A percentile compares a stretch with the other conserved stretches of the same genome.
Conservation (phyloP, 306 rosid genomes). For the Vigna mungo region DNA sequence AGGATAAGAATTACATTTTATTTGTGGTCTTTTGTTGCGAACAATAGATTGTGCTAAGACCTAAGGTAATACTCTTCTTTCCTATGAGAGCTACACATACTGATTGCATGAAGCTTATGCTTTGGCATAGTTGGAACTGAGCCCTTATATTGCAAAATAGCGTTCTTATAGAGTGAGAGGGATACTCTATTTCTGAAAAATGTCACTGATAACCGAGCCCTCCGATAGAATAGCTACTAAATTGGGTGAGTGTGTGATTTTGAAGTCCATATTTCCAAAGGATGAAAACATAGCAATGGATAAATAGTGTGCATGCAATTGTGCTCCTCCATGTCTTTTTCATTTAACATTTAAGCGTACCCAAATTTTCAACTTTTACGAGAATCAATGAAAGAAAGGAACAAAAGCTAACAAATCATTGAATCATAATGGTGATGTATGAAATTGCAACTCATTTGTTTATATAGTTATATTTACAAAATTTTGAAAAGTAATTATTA, state of each 20-base stretch:
- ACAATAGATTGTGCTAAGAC: neutral
- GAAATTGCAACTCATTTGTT: slow-evolving; percentile 1
- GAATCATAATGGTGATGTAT: neutral
- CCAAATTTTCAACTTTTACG: neutral
- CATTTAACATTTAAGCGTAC: neutral
- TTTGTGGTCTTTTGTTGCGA: neutral
- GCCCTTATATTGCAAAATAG: neutral
- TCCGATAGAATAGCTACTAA: neutral
- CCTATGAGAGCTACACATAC: neutral
- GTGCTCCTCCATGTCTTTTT: neutral
- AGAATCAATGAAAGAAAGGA: neutral
- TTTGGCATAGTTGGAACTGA: neutral
- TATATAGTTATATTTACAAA: slow-evolving; percentile 3
- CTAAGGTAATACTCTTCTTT: neutral
- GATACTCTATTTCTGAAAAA: neutral
- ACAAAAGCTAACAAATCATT: neutral
- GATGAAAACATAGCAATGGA: neutral
- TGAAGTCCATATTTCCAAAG: neutral
- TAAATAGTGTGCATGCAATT: neutral
- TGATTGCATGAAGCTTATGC: neutral
- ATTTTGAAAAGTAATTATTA: neutral
- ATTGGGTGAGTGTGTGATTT: neutral
- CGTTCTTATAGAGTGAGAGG: neutral
- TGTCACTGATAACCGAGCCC: neutral
- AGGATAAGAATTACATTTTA: slow-evolving; percentile 8